Percentiles rank a stretch among this genome's conserved stretches.
phyloP scores from a whole-genome alignment of 2,329 filamentous ascomycete genomes.

The Aphanocladium album region DNA sequence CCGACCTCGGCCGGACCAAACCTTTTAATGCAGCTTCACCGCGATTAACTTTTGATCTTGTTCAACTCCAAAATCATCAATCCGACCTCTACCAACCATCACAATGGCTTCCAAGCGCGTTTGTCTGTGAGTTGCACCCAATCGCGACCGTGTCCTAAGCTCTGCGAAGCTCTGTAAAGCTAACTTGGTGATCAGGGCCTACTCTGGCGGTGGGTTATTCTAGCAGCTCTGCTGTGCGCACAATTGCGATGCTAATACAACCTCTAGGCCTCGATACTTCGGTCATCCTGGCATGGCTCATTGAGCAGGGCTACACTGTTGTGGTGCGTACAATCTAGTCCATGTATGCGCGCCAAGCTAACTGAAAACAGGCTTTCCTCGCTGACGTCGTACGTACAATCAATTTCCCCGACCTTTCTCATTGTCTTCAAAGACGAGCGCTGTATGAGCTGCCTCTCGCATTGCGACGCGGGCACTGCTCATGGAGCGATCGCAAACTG shows the following conservation, averaged over 20 bases:
- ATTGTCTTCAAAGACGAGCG: no score
- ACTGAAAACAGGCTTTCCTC: slow-evolving; percentile 32
- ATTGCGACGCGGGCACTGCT: no score
- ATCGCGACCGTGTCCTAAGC: not conserved
- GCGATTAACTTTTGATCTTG: no score
- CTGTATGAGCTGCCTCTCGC: no score
- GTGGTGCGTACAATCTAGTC: not conserved
- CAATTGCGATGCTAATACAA: not conserved
- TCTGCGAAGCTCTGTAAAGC: no score
- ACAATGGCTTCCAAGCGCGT: not conserved
- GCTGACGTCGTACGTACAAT: slow-evolving; percentile 46
- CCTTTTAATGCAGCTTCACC: no score
- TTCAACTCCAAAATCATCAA: no score
- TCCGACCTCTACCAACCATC: not conserved
- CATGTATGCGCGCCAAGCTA: not conserved
- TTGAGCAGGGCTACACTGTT: not conserved
- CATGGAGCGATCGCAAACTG: no score
- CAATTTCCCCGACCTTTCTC: no score
- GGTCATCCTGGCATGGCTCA: not conserved
- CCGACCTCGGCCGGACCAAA: no score
- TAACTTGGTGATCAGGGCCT: not conserved
- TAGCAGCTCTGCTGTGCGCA: no score
- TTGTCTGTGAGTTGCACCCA: not conserved
- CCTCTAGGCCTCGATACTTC: not conserved
- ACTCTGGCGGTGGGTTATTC: not conserved